Evolutionary conservation across 2,329 filamentous ascomycete species (phyloP).

Genomic region (Ophiocordyceps robertsii): DNA sequence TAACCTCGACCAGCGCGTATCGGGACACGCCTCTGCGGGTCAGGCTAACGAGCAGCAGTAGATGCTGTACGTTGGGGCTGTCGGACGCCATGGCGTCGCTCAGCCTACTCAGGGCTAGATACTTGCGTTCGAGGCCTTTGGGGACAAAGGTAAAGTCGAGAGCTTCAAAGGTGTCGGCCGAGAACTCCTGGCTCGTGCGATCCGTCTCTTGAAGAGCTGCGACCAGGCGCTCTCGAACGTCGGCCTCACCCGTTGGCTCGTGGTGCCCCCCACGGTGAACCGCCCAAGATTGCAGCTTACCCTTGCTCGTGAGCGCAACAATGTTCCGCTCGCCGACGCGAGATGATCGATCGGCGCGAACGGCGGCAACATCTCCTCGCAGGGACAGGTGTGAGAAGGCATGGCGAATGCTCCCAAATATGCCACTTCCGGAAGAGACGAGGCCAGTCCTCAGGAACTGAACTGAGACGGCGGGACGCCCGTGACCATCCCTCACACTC

Average conservation of each 20-base stretch:
- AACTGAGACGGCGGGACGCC: constrained; percentile 65
- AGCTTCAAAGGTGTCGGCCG: constrained; percentile 52
- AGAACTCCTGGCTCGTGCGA: constrained; percentile 31
- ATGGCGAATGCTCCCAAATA: constrained; percentile 71
- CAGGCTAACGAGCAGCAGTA: constrained; percentile 49
- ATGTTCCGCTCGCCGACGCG: constrained; percentile 76
- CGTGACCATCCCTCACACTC: constrained; percentile 73
- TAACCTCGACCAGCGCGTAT: constrained; percentile 65
- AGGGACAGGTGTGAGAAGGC: constrained; percentile 57
- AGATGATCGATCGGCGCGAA: constrained; percentile 57
- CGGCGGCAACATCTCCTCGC: constrained; percentile 67
- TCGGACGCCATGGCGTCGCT: constrained; percentile 35
- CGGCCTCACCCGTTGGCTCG: constrained; percentile 57
- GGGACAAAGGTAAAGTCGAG: constrained; percentile 67
- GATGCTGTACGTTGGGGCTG: constrained; percentile 38
- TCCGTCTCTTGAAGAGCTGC: constrained; percentile 45
- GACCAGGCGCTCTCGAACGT: constrained; percentile 52
- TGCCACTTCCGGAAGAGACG: constrained; percentile 43
- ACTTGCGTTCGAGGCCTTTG: constrained; percentile 34
- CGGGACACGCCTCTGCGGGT: constrained; percentile 37
- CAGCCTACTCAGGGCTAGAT: constrained; percentile 35
- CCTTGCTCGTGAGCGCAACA: constrained; percentile 64
- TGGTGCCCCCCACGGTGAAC: constrained; percentile 79
- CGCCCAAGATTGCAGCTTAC: constrained; percentile 73
- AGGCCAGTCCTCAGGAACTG: constrained; percentile 58